Evolutionary conservation across 305 asterid species (phyloP).

Genomic region (Fraxinus xanthoxyloides): DNA sequence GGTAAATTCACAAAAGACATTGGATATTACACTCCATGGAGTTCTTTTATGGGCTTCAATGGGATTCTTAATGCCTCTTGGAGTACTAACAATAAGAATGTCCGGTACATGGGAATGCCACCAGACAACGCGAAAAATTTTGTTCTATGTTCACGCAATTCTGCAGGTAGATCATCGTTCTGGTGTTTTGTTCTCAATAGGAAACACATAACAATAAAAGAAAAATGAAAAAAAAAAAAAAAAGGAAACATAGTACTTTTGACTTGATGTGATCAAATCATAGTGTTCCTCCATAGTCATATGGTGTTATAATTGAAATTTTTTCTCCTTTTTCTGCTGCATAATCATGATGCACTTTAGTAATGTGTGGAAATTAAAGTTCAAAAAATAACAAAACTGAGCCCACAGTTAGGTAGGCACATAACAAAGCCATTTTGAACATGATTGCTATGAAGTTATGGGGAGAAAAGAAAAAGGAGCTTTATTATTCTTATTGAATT

Average conservation of each 20-base stretch:
- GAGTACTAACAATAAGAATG: conserved; percentile 60
- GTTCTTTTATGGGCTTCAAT: conserved; percentile 73
- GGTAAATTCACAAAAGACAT: conserved; percentile 41
- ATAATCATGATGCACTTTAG: neutral
- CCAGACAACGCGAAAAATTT: conserved; percentile 37
- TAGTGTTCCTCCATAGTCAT: neutral
- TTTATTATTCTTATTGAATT: neutral
- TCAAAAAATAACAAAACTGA: neutral
- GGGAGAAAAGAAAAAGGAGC: neutral
- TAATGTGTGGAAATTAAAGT: neutral
- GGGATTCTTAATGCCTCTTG: conserved; percentile 75
- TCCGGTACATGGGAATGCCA: conserved; percentile 42
- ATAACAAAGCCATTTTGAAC: neutral
- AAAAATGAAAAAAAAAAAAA: too few species aligned
- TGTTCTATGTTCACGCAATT: conserved; percentile 60
- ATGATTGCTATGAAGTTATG: neutral
- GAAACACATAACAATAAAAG: neutral
- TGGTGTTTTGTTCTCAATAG: neutral
- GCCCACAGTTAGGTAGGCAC: neutral
- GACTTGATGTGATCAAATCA: neutral
- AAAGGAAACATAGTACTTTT: neutral
- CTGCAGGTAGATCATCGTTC: conserved; percentile 48
- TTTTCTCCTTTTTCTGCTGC: neutral
- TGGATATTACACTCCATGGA: conserved; percentile 67
- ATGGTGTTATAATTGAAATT: neutral